Evolutionary conservation across 1,284 basidiomycete genomes (phyloP).

Genomic region (Ceratobasidium theobromae): DNA sequence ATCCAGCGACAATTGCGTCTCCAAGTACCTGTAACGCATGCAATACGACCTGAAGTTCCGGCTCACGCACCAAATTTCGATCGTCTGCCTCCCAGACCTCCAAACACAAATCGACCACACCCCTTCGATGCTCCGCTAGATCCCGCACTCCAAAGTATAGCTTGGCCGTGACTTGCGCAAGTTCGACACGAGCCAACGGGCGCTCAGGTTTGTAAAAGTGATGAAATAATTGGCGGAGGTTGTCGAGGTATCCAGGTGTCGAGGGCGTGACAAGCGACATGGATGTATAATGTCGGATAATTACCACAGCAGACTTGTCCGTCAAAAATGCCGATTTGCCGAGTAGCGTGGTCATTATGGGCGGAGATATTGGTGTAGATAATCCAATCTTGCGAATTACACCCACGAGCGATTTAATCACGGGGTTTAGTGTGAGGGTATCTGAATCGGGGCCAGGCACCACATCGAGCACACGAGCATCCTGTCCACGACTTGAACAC

Average conservation of each 20-base stretch:
- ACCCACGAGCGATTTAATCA: constrained; percentile 22
- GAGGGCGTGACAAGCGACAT: constrained; percentile 24
- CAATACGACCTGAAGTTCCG: constrained; percentile 18
- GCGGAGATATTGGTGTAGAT: constrained; percentile 27
- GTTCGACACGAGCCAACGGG: constrained; percentile 27
- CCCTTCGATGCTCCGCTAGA: constrained; percentile 29
- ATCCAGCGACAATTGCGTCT: constrained; percentile 36
- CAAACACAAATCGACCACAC: constrained; percentile 32
- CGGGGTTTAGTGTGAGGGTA: constrained; percentile 8
- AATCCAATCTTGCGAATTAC: constrained; percentile 30
- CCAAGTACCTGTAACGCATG: constrained; percentile 26
- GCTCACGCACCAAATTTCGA: constrained; percentile 16
- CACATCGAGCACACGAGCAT: constrained; percentile 21
- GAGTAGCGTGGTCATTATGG: constrained; percentile 20
- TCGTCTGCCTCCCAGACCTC: constrained; percentile 32
- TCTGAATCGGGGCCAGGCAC: not conserved
- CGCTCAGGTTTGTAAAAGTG: constrained; percentile 14
- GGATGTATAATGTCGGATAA: constrained; percentile 13
- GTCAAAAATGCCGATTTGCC: not conserved
- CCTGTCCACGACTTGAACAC: not conserved
- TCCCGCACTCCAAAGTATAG: constrained; percentile 35
- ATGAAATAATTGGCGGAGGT: not conserved
- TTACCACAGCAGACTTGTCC: constrained; percentile 14
- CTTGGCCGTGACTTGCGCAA: constrained; percentile 25
- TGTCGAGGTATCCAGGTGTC: not conserved